Conservation (phyloP, 345 rosid genomes). For the Luvunga scandens region DNA sequence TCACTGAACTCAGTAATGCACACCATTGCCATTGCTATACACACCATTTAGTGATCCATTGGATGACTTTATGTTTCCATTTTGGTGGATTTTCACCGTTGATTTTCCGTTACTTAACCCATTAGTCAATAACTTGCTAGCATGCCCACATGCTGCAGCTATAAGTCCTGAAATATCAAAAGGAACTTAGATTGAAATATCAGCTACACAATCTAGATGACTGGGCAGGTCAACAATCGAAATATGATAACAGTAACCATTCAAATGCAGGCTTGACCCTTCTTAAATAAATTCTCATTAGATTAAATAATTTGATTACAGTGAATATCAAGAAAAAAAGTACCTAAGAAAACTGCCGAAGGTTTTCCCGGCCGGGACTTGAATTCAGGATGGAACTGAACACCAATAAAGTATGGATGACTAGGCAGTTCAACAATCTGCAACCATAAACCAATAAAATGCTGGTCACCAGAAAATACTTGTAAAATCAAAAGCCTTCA, state of each 20-base stretch:
- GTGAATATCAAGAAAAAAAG: not conserved
- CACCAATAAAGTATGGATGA: slow-evolving; percentile 71
- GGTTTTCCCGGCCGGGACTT: slow-evolving; percentile 96
- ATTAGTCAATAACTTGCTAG: slow-evolving; percentile 31
- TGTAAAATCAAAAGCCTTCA: not conserved
- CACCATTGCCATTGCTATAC: slow-evolving; percentile 61
- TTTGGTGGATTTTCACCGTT: slow-evolving; percentile 36
- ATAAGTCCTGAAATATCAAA: slow-evolving; percentile 49
- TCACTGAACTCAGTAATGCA: slow-evolving; percentile 29
- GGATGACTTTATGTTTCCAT: slow-evolving; percentile 38
- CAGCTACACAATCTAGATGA: not conserved
- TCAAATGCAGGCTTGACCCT: not conserved
- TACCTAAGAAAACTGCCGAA: slow-evolving; percentile 84
- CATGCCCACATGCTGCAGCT: slow-evolving; percentile 58
- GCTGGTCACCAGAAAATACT: not conserved
- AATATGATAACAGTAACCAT: not conserved
- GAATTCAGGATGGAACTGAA: slow-evolving; percentile 95
- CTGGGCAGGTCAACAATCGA: not conserved
- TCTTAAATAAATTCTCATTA: not conserved
- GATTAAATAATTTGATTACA: not conserved
- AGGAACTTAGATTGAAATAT: not conserved
- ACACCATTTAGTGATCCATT: slow-evolving; percentile 40
- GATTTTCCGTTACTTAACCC: slow-evolving; percentile 45
- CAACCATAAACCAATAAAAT: slow-evolving; percentile 18
- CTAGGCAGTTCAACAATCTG: slow-evolving; percentile 59